Evolutionary conservation across 257 asterid genomes (phyloP), one percentile per base, ranked within the genome.

Genomic region (Ajuga chamaepitys): DNA sequence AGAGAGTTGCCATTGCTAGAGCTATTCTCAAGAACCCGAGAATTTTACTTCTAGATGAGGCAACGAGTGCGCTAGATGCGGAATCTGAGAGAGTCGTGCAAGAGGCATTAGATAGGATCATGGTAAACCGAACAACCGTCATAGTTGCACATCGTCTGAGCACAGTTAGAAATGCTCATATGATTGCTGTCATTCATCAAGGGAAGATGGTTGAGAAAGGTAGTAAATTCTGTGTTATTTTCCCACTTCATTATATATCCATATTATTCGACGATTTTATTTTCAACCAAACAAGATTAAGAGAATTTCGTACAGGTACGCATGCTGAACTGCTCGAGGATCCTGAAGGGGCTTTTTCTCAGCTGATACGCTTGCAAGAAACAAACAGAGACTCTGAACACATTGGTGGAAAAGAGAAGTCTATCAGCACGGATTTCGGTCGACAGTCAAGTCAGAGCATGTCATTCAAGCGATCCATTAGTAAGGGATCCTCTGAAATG

Each of bases 11-110:
- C 42, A 85, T 88, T 38, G 91, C 96, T 22, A 76, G 96, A 72
- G 91, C 96, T 24, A 88, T 88, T 40, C 73, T 88, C 3, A 88
- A 88, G 71, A 79, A 88, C 53, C 96, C 95, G 0, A 70, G 82
- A 30, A 83, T 88, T 58, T 66, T 88, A 69, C 91, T 88, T 22
- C 71, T 88, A 17, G 96, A 88, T 11, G 89, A 88, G 75, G 96
- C 96, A 35, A 85, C 96, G 21, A 88, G 96, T 73, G 96, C 96
- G 1, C 81, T 88, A 1, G 95, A 87, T 58, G 72, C 85, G 1
- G 95, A 85, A 56, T 87, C 95, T 2, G 92, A 87, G 77, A 71
- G 92, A 53, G 52, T 79, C 22, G 92, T 87, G 48, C 95, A 85
- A 59, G 89, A 85, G 70, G 92, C 95, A 13, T 70, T 88, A 12